A percentile compares a stretch with the other conserved stretches of the same genome.
Conservation (phyloP, 768 basidiomycete species). For the Bullera alba region DNA sequence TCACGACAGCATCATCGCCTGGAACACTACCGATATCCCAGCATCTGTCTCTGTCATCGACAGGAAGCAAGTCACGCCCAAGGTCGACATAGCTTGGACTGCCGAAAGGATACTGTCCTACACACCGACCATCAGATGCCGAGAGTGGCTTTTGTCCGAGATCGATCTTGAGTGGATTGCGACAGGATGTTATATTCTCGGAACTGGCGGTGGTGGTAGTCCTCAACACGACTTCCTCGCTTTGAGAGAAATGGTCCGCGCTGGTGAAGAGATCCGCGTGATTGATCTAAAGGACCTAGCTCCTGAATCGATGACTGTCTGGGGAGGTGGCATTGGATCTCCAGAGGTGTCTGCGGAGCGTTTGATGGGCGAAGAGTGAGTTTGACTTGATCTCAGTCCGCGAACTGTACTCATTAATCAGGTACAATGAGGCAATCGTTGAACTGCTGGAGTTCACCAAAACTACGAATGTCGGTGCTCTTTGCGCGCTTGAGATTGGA, state of each 20-base stretch:
- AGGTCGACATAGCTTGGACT: conserved; percentile 1
- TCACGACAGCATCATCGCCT: neutral
- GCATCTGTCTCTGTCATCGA: neutral
- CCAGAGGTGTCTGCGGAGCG: conserved; percentile 26
- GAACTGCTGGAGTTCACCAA: conserved; percentile 30
- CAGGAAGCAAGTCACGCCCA: neutral
- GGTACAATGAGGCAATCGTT: conserved; percentile 46
- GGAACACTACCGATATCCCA: neutral
- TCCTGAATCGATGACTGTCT: conserved; percentile 49
- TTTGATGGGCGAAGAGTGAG: conserved; percentile 45
- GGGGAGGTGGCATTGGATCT: conserved; percentile 44
- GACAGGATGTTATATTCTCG: conserved; percentile 59
- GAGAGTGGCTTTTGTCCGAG: conserved; percentile 52
- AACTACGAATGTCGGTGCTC: conserved; percentile 23
- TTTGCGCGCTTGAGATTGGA: conserved; percentile 48
- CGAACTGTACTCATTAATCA: conserved; percentile 6
- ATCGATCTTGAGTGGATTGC: conserved; percentile 56
- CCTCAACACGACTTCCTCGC: conserved; percentile 54
- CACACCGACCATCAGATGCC: conserved; percentile 45
- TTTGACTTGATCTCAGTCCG: neutral
- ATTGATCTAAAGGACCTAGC: conserved; percentile 50
- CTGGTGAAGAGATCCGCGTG: conserved; percentile 51
- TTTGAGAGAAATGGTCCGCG: conserved; percentile 52
- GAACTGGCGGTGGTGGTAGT: conserved; percentile 59
- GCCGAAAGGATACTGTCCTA: conserved; percentile 45